Conservation (phyloP, 164 flowering plant genomes). For the Umbellularia californica region DNA sequence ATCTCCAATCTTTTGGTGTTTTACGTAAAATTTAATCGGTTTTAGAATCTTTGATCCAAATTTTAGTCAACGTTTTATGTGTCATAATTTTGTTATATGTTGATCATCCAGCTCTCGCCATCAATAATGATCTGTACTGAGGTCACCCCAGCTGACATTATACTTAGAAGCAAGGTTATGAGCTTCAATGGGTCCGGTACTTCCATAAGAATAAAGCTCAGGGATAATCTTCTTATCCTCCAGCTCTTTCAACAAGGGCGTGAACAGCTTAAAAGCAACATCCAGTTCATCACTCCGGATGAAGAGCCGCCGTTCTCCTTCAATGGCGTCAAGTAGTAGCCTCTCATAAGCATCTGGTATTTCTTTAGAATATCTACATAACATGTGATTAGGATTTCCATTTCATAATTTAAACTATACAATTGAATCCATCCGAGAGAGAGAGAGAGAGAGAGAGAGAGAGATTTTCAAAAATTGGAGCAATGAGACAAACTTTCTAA, state of each 20-base stretch:
- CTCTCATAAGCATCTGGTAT: conserved; percentile 97
- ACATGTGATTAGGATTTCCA: not conserved
- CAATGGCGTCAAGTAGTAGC: conserved; percentile 86
- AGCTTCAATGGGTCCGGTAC: conserved; percentile 93
- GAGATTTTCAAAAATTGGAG: no score
- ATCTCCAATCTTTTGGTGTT: no score
- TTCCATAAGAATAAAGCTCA: conserved; percentile 85
- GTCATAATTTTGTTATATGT: no score
- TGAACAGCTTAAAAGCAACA: conserved; percentile 90
- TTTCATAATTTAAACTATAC: not conserved
- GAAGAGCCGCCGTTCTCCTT: conserved; percentile 85
- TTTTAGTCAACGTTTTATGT: no score
- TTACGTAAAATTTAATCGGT: no score
- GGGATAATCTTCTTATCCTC: conserved; percentile 79
- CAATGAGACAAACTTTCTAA: no score
- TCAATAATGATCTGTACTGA: conserved; percentile 35
- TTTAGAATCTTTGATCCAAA: no score
- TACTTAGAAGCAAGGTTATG: conserved; percentile 89
- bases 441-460: no score
- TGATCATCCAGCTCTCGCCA: not conserved
- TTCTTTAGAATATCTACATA: conserved; percentile 67
- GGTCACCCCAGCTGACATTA: conserved; percentile 88
- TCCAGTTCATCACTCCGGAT: conserved; percentile 88
- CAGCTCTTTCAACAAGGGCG: conserved; percentile 72
- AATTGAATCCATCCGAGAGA: no score